Evolutionary conservation across 164 flowering plant species (phyloP), one percentile per base, ranked within the genome.

Genomic region (Cinnamomum chago): DNA sequence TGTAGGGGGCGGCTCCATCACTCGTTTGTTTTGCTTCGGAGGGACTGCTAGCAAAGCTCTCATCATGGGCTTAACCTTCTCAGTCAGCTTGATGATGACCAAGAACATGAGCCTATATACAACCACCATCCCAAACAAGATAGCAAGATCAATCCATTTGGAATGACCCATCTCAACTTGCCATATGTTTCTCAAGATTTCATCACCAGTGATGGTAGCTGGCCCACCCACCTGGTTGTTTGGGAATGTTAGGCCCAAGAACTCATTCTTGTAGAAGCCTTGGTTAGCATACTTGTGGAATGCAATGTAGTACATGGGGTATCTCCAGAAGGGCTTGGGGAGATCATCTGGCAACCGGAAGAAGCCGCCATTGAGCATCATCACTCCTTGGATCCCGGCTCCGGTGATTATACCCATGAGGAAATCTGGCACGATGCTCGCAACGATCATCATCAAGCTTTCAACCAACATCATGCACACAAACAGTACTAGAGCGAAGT

Each of bases 361-460:
- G 79, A 85, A 86, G 5, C 93, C 93, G 1, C 83, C 85, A 11
- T 74, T 74, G 52, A 89, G 33, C 67, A 88, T 85, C 87, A 87
- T 84, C 13, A 87, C 24, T 0, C 88, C 90, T 77, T 90, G 90
- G 40, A 90, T 82, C 30, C 93, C 90, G 0, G 91, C 88, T 20
- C 90, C 93, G 1, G 81, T 75, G 2, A 85, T 83, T 20, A 87
- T 81, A 9, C 93, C 90, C 90, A 90, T 82, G 52, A 90, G 86
- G 66, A 80, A 90, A 65, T 87, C 73, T 0, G 94, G 94, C 22
- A 90, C 90, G 11, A 90, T 20, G 52, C 86, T 82, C 12, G 92
- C 92, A 0, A 90, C 86, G 3, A 81, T 70, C 90, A 88, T 87
- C 92, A 87, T 88, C 23, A 87, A 71, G 87, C 94, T 85, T 79